Conservation (phyloP, 106 monocot genomes). For the Xerophyta viscosa region DNA sequence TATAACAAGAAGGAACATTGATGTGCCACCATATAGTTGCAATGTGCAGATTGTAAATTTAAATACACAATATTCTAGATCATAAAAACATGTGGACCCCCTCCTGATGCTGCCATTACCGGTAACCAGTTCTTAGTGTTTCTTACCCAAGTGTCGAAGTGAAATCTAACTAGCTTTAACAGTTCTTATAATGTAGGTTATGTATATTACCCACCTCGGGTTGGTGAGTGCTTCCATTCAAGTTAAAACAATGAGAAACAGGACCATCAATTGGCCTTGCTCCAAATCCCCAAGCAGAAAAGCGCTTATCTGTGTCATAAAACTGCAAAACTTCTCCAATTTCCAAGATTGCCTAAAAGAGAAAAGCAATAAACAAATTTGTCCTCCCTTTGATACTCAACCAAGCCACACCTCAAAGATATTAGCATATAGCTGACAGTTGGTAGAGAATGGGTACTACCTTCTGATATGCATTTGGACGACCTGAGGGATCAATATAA, state of each 20-base stretch:
- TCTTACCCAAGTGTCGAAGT: no score
- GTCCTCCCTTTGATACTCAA: neutral
- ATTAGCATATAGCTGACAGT: no score
- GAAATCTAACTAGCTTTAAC: no score
- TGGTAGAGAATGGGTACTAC: conserved; percentile 40
- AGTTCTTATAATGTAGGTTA: conserved; percentile 2
- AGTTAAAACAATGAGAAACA: conserved; percentile 94
- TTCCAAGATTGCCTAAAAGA: conserved; percentile 59
- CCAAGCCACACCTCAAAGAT: neutral
- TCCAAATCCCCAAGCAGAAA: conserved; percentile 97
- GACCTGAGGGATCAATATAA: conserved; percentile 89
- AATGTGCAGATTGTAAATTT: no score
- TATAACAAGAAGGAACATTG: no score
- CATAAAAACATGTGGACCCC: no score
- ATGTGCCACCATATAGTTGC: no score
- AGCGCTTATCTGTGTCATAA: conserved; percentile 77
- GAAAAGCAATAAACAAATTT: neutral
- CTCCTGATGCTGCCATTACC: no score
- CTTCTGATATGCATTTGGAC: conserved; percentile 94
- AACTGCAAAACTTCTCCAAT: conserved; percentile 87
- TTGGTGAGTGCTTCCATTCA: conserved; percentile 84
- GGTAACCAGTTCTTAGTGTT: no score
- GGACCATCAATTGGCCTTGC: conserved; percentile 98
- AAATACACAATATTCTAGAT: no score
- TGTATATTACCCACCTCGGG: conserved; percentile 42